Evolutionary conservation across 805 yeast species (phyloP), one percentile per base, ranked within the genome.

Genomic region (Wickerhamiella kurtzmanii): DNA sequence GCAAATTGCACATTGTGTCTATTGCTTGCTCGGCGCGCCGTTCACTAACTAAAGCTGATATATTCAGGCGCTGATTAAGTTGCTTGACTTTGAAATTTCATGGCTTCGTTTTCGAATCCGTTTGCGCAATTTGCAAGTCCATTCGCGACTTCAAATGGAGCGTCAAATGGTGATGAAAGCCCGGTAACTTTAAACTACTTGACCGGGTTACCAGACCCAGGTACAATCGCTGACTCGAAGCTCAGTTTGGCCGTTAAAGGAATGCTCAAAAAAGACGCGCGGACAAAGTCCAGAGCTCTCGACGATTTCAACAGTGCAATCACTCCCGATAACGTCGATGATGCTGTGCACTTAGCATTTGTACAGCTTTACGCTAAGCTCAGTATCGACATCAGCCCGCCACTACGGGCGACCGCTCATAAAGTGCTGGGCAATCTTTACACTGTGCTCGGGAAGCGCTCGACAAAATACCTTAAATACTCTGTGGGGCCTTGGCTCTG

Each of bases 241-340:
- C 61, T 82, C 47, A 73, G 74, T 39, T 66, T 87, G 9, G 67
- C 79, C n/a, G 81, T 87, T 68, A 87, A 82, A 59, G 76, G 82
- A 8, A 62, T 88, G 44, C 60, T 81, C 60, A 88, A 87, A 62
- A 76, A 82, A 58, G 95, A 87, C 57, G 73, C 80, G 4, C 79
- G 77, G n/a, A 89, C 97, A 0, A 82, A 79, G 58, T 95, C 85
- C 55, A 83, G 80, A 59, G 86, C 92, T 1, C 66, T 86, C 21
- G 59, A 53, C 4, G 94, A 82, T 38, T 59, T 81, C 25, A 55
- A 43, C 64, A 25, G 51, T 74, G 2, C 59, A 56, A 42, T 3
- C 3, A 2, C 56, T 1, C 55, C 61, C 2, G 57, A 57, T 16
- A 44, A 67, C 15, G 58, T 68, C n/a, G 79, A 80, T 51, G 82